Conservation (phyloP, 208 protist genomes). For the Crithidia acanthocephali region DNA sequence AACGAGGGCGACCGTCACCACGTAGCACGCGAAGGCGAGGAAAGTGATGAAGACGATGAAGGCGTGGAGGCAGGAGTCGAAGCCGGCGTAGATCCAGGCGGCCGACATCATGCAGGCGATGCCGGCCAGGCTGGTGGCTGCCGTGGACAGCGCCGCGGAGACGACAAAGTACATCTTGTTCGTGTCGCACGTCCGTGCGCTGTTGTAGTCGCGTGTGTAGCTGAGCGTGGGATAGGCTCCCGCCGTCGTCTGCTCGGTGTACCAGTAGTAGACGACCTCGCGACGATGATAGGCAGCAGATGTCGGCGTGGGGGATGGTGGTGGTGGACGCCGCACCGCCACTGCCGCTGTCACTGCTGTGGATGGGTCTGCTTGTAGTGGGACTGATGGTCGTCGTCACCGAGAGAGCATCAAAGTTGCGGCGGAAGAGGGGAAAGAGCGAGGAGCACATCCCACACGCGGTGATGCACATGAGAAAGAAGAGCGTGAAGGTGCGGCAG, state of each 20-base stretch:
- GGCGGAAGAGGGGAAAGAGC: conserved; percentile 26
- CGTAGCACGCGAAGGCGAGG: conserved; percentile 30
- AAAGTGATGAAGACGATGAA: conserved; percentile 31
- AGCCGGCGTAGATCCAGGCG: conserved; percentile 28
- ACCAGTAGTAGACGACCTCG: conserved; percentile 27
- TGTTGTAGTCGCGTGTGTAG: conserved; percentile 10
- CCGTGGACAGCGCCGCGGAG: conserved; percentile 26
- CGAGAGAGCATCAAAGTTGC: not conserved
- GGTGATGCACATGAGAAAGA: conserved; percentile 17
- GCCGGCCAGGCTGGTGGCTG: conserved; percentile 15
- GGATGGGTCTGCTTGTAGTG: no score
- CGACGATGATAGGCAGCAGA: not conserved
- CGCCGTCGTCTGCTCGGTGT: not conserved
- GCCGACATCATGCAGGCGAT: conserved; percentile 27
- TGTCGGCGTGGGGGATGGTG: not conserved
- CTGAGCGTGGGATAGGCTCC: not conserved
- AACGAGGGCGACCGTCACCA: conserved; percentile 24
- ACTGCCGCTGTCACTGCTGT: not conserved
- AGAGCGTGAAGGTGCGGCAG: conserved; percentile 16
- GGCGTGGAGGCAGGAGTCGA: conserved; percentile 27
- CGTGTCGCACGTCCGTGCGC: conserved; percentile 5
- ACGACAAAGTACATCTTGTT: conserved; percentile 16
- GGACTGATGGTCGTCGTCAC: no score
- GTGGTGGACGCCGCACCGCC: not conserved
- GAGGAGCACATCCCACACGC: conserved; percentile 26